These are phyloP conservation scores for Leccinum subspadiceum DNA, from an alignment of 1,284 basidiomycete species.

Conservation along the genomic window DNA sequence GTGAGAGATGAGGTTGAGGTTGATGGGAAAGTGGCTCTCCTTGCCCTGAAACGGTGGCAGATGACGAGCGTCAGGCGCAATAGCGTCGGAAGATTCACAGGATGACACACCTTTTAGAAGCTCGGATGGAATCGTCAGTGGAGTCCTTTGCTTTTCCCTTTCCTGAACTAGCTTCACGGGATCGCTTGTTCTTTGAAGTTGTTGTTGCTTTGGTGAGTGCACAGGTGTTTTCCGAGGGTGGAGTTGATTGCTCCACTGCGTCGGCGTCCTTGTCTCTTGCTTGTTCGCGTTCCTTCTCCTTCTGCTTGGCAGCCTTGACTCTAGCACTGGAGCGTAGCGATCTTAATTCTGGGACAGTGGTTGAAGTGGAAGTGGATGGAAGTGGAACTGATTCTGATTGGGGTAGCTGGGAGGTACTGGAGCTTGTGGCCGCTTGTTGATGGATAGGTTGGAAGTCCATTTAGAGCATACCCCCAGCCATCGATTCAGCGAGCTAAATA, in stretches of 20 bases:
- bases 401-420: conserved; percentile 42
- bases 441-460: conserved; percentile 77
- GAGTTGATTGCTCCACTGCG: conserved; percentile 40
- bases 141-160: conserved; percentile 67
- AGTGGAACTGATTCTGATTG: conserved; percentile 39
- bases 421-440: conserved; percentile 66
- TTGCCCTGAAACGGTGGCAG: conserved; percentile 44
- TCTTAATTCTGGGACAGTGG: conserved; percentile 43
- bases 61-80: conserved; percentile 24
- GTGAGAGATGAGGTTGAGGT: conserved; percentile 48
- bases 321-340: conserved; percentile 69
- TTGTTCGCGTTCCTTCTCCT: conserved; percentile 48
- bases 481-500: conserved; percentile 50
- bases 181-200: conserved; percentile 49
- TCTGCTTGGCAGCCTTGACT: conserved; percentile 73
- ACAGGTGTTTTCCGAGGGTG: conserved; percentile 40
- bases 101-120: conserved; percentile 58
- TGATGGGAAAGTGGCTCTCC: conserved; percentile 52
- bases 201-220: conserved; percentile 37
- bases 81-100: conserved; percentile 20
- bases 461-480: conserved; percentile 81
- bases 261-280: conserved; percentile 41
- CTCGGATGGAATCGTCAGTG: conserved; percentile 47
- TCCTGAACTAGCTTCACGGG: conserved; percentile 47
- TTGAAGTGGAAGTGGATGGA: conserved; percentile 34